A percentile compares a stretch with the other conserved stretches of the same genome.
phyloP scores from a whole-genome alignment of 352 stramenopile species.

The Pythium pyrilobum region DNA sequence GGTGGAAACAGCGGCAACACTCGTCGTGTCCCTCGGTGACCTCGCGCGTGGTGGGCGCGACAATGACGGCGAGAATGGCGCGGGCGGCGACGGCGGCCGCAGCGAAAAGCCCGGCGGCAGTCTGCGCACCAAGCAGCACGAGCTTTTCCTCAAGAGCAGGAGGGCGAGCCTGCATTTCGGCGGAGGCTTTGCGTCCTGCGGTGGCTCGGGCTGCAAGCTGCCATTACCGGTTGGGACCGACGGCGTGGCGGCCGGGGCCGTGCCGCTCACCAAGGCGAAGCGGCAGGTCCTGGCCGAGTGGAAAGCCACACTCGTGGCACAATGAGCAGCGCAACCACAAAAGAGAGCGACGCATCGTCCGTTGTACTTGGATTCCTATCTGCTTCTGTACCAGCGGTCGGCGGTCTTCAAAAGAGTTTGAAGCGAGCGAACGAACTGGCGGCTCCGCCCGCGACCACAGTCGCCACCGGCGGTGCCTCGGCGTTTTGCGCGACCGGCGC shows the following conservation, averaged over 20 bases:
- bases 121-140: too few species aligned
- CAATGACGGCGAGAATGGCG: too few species aligned
- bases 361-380: too few species aligned
- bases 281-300: slow-evolving; percentile 11
- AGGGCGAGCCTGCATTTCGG: slow-evolving; percentile 6
- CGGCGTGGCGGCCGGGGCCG: not conserved
- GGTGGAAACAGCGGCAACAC: too few species aligned
- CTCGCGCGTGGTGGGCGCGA: too few species aligned
- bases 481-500: not conserved
- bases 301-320: not conserved
- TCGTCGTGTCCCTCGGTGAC: too few species aligned
- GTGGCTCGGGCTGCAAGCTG: too few species aligned
- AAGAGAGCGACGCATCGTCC: too few species aligned
- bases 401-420: slow-evolving; percentile 2
- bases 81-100: too few species aligned
- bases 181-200: slow-evolving; percentile 19
- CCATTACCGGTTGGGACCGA: too few species aligned
- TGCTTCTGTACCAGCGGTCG: too few species aligned
- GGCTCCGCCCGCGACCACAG: not conserved
- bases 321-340: too few species aligned
- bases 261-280: slow-evolving; percentile 1
- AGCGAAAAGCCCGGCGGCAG: not conserved
- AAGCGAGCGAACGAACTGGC: not conserved
- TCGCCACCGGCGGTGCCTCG: not conserved
- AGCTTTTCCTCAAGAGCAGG: slow-evolving; percentile 14